Conservation (phyloP, 1,284 basidiomycete genomes). For the Pseudozyma pruni region DNA sequence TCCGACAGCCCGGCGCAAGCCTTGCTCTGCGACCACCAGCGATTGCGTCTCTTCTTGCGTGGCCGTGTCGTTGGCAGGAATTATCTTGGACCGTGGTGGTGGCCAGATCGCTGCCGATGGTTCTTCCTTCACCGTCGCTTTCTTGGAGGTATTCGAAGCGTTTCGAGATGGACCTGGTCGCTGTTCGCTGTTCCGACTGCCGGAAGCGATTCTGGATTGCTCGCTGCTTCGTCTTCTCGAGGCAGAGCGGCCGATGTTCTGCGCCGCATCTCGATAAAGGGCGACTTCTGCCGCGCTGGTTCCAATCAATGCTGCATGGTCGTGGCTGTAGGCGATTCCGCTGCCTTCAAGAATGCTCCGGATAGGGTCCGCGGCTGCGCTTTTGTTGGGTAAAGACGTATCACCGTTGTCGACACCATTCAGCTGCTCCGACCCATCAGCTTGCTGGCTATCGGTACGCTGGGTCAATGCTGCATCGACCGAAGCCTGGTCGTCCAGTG, state of each 20-base stretch:
- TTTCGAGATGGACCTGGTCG: background rate
- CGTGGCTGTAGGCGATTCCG: conserved; percentile 34
- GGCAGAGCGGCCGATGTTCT: background rate
- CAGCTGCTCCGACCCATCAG: background rate
- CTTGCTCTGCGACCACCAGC: conserved; percentile 22
- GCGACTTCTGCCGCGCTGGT: conserved; percentile 31
- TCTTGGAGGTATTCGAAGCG: conserved; percentile 7
- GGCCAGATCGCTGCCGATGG: conserved; percentile 18
- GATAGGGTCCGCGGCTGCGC: conserved; percentile 16
- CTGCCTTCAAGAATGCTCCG: conserved; percentile 32
- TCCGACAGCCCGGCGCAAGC: conserved; percentile 13
- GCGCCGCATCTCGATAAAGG: conserved; percentile 13
- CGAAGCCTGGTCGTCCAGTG: conserved; percentile 13
- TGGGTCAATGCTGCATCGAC: conserved; percentile 25
- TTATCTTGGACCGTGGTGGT: conserved; percentile 8
- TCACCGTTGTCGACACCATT: background rate
- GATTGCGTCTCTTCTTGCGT: conserved; percentile 25
- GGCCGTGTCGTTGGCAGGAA: background rate
- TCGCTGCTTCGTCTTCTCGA: conserved; percentile 1
- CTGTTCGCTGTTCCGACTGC: background rate
- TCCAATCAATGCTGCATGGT: conserved; percentile 30
- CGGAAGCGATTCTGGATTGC: background rate
- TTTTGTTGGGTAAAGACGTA: background rate
- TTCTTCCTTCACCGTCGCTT: background rate
- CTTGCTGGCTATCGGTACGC: conserved; percentile 13